Evolutionary conservation across 2,329 filamentous ascomycete species (phyloP), one percentile per base, ranked within the genome.

Genomic region (Helotiales sp.): DNA sequence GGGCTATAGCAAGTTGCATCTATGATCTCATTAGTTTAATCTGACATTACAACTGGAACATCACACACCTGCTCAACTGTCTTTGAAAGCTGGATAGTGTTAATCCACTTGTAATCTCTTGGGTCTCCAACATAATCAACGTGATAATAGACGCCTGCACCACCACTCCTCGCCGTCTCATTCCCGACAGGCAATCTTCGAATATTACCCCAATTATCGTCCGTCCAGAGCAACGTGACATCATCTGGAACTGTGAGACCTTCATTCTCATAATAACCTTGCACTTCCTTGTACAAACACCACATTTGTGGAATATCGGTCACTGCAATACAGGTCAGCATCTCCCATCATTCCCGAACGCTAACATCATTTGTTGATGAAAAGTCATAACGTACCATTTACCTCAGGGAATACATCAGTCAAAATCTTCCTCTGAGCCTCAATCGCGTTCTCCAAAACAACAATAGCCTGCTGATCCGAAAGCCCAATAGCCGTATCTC

Each of bases 271-370:
- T 86, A 83, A 69, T 90, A 90, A 6, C 82, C 81, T 72, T 87
- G 85, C 1, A 91, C 86, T 69, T 91, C 87, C 68, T 89, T 90
- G 73, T 90, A 91, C 60, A 90, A 73, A 65, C 86, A 89, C 86
- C 87, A 90, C 73, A 86, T 79, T 71, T 90, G 87, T 5, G 87
- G 86, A 34, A 81, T 76, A 46, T 81, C 72, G 1, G 71, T 71
- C 2, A n/a, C n/a, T n/a, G n/a, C n/a, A n/a, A n/a, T n/a, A n/a
- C n/a, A n/a, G n/a, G n/a, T n/a, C n/a, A n/a, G n/a, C n/a, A n/a
- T n/a, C n/a, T n/a, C n/a, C n/a, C n/a, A n/a, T n/a, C n/a, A n/a
- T n/a, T n/a, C n/a, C n/a, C n/a, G n/a, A n/a, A n/a, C n/a, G n/a
- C n/a, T n/a, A n/a, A n/a, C n/a, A n/a, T n/a, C n/a, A n/a, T n/a